phyloP scores from a whole-genome alignment of 2,329 filamentous ascomycete species.

The Neonectria sp. region DNA sequence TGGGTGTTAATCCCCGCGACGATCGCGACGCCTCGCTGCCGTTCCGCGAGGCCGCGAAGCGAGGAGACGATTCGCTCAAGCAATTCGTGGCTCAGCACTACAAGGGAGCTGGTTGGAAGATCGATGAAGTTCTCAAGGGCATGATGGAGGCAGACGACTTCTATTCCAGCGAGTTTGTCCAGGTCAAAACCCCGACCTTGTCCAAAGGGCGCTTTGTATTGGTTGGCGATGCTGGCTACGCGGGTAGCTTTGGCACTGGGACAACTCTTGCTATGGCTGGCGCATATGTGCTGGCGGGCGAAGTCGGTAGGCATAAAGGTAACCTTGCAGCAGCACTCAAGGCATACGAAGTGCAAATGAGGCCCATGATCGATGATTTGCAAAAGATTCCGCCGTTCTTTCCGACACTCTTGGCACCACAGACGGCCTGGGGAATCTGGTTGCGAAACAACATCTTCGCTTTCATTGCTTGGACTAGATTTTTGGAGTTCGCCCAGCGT shows the following conservation, averaged over 20 bases:
- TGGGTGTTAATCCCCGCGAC: slow-evolving; percentile 53
- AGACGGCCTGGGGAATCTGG: slow-evolving; percentile 62
- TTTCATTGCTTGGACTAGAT: slow-evolving; percentile 55
- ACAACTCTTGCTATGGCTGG: slow-evolving; percentile 61
- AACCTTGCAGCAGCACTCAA: slow-evolving; percentile 51
- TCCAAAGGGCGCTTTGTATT: slow-evolving; percentile 61
- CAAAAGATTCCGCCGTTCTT: slow-evolving; percentile 52
- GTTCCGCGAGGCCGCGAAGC: slow-evolving; percentile 58
- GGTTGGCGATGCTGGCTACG: slow-evolving; percentile 66
- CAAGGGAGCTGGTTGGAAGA: slow-evolving; percentile 62
- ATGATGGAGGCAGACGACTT: slow-evolving; percentile 59
- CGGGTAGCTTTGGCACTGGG: slow-evolving; percentile 63
- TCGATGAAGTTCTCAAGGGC: slow-evolving; percentile 51
- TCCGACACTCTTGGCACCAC: slow-evolving; percentile 57
- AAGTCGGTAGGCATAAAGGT: slow-evolving; percentile 50
- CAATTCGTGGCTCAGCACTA: slow-evolving; percentile 57
- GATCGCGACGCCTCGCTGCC: slow-evolving; percentile 44
- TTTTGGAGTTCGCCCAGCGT: slow-evolving; percentile 47
- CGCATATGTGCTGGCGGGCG: slow-evolving; percentile 67
- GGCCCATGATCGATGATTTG: slow-evolving; percentile 57
- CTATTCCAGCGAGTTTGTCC: slow-evolving; percentile 60
- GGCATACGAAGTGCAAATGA: slow-evolving; percentile 59
- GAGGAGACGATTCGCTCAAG: slow-evolving; percentile 50
- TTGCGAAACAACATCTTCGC: slow-evolving; percentile 59
- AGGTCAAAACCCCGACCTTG: slow-evolving; percentile 58